phyloP scores from a whole-genome alignment of 768 basidiomycete species.

The Leccinum incarnatum region DNA sequence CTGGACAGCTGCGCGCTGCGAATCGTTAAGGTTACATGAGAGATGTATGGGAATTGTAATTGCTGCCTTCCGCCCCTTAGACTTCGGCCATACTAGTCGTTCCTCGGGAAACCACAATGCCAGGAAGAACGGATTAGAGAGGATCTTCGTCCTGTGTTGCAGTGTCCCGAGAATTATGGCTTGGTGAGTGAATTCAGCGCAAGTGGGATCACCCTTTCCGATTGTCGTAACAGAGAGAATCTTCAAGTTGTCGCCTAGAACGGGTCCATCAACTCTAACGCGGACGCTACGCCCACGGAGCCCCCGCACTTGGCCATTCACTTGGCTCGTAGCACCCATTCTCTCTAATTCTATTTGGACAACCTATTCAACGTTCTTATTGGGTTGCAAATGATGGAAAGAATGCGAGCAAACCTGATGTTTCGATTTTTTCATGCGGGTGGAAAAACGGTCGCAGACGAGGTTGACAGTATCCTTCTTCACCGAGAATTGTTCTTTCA shows the following conservation, averaged over 20 bases:
- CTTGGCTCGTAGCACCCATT: neutral
- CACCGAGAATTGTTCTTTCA: slow-evolving; percentile 27
- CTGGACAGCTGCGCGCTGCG: slow-evolving; percentile 29
- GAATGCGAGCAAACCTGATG: slow-evolving; percentile 37
- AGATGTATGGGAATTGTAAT: neutral
- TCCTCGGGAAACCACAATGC: slow-evolving; percentile 28
- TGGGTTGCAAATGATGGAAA: too few species aligned
- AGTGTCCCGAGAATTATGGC: slow-evolving; percentile 22
- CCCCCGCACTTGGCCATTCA: slow-evolving; percentile 18
- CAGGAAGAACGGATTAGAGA: slow-evolving; percentile 25
- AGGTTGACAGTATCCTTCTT: slow-evolving; percentile 35
- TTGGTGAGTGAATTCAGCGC: slow-evolving; percentile 43
- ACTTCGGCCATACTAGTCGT: slow-evolving; percentile 15
- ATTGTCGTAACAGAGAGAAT: slow-evolving; percentile 43
- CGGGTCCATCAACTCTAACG: slow-evolving; percentile 26
- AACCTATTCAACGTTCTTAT: slow-evolving; percentile 8
- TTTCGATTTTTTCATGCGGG: slow-evolving; percentile 36
- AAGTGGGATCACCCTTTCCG: slow-evolving; percentile 54
- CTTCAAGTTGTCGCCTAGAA: slow-evolving; percentile 10
- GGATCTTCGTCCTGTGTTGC: slow-evolving; percentile 14
- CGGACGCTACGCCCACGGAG: slow-evolving; percentile 38
- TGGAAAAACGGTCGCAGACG: slow-evolving; percentile 42
- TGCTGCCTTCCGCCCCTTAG: neutral
- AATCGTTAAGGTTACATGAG: slow-evolving; percentile 18
- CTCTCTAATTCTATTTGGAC: slow-evolving; percentile 19